These are phyloP conservation scores for Meredithiella fracta DNA, from an alignment of 2,329 filamentous ascomycete genomes.

Conservation along the genomic window DNA sequence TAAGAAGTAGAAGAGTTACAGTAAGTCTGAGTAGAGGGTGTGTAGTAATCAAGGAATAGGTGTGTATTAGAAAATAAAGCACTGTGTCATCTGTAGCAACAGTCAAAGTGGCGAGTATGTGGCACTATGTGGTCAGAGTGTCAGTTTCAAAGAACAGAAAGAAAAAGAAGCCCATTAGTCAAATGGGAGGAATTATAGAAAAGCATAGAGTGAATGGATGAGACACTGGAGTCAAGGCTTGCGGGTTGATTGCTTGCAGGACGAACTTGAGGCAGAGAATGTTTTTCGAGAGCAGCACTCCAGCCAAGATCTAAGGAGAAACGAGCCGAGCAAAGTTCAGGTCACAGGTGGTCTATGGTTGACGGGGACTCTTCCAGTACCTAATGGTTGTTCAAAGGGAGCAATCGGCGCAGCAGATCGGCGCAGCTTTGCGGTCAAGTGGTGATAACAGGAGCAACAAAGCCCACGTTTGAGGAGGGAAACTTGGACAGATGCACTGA, in stretches of 20 bases:
- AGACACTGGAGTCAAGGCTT: neutral
- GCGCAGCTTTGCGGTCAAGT: neutral
- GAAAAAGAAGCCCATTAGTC: neutral
- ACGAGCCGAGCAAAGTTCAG: no score
- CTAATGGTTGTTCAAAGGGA: neutral
- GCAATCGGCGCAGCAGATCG: neutral
- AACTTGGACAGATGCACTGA: neutral
- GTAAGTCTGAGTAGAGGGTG: neutral
- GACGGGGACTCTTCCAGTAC: no score
- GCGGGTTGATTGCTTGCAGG: neutral
- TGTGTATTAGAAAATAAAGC: neutral
- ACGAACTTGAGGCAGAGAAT: no score
- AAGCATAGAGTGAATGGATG: neutral
- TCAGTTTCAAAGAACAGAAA: neutral
- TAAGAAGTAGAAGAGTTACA: neutral
- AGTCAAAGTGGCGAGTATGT: no score
- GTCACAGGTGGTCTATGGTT: no score
- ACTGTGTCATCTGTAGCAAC: no score
- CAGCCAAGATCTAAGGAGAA: no score
- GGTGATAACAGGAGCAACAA: neutral
- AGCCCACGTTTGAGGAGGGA: neutral
- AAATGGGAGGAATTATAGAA: neutral
- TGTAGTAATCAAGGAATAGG: neutral
- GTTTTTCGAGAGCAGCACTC: no score
- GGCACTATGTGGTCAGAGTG: neutral